phyloP scores from a whole-genome alignment of 169 alveolate species.

The Plasmodium cynomolgi region DNA sequence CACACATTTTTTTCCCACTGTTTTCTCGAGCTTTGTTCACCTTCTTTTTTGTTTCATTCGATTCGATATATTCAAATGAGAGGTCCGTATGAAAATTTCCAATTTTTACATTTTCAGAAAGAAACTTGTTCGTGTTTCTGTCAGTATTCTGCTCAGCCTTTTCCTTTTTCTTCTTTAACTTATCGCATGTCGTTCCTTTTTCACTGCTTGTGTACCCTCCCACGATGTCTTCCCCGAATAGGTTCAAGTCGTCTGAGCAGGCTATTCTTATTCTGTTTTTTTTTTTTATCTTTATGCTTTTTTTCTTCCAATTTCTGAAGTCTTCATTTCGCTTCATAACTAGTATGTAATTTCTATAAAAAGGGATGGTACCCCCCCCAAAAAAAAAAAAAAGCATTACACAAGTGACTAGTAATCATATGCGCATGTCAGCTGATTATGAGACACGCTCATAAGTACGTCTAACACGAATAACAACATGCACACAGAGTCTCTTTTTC shows the following conservation, averaged over 20 bases:
- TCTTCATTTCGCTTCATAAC: constrained; percentile 26
- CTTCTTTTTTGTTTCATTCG: constrained; percentile 40
- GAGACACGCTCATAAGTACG: neutral
- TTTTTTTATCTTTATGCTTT: constrained; percentile 5
- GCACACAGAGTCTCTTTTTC: neutral
- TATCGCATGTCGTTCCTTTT: constrained; percentile 5
- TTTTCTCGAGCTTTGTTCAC: neutral
- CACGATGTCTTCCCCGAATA: constrained; percentile 21
- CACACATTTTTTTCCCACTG: neutral
- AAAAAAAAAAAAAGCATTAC: neutral
- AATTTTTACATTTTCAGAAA: neutral
- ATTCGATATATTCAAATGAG: constrained; percentile 51
- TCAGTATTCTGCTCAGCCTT: neutral
- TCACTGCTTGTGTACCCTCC: constrained; percentile 72
- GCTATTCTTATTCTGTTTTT: constrained; percentile 9
- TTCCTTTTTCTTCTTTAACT: neutral
- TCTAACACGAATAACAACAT: neutral
- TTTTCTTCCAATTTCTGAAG: neutral
- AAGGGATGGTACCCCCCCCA: neutral
- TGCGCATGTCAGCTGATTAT: neutral
- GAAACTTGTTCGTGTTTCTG: neutral
- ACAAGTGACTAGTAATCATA: neutral
- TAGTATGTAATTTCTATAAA: constrained; percentile 32
- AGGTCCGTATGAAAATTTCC: constrained; percentile 15
- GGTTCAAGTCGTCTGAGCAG: constrained; percentile 19